These are phyloP conservation scores for Phytophthora meadii DNA, from an alignment of 352 stramenopile genomes.

Conservation along the genomic window DNA sequence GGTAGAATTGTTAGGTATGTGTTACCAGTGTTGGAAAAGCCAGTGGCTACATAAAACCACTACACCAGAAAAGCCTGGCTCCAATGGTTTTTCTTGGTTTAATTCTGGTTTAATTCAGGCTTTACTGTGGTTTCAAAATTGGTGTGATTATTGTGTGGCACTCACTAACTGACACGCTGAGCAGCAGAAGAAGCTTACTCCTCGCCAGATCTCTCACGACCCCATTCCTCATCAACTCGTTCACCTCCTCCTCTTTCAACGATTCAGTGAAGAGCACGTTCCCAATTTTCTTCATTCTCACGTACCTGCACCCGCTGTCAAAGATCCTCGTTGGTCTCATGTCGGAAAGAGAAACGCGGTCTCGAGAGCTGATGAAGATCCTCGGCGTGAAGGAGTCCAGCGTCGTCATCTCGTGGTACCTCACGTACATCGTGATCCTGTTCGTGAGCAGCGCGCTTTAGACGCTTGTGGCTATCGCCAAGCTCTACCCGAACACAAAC, in stretches of 20 bases:
- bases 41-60: no score
- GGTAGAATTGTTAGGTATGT: no score
- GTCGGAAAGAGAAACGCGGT: slow-evolving; percentile 40
- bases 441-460: slow-evolving; percentile 43
- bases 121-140: no score
- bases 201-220: slow-evolving; percentile 33
- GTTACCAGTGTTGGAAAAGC: no score
- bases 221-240: slow-evolving; percentile 41
- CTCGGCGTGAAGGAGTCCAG: slow-evolving; percentile 43
- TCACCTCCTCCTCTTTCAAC: slow-evolving; percentile 40
- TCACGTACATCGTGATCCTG: slow-evolving; percentile 48
- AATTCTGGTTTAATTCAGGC: no score
- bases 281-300: slow-evolving; percentile 37
- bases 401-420: slow-evolving; percentile 51
- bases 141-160: no score
- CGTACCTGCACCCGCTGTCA: slow-evolving; percentile 38
- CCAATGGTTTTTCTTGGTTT: no score
- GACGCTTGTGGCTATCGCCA: slow-evolving; percentile 23
- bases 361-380: slow-evolving; percentile 43
- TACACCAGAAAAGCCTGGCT: no score
- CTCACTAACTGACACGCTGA: no score
- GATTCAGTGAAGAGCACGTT: slow-evolving; percentile 39
- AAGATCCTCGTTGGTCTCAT: slow-evolving; percentile 43
- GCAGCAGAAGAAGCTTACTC: no score
- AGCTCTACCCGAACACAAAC: slow-evolving; percentile 43